Base-by-base conservation (phyloP, 2,329 filamentous ascomycete genomes). In the Pyricularia grisea region DNA sequence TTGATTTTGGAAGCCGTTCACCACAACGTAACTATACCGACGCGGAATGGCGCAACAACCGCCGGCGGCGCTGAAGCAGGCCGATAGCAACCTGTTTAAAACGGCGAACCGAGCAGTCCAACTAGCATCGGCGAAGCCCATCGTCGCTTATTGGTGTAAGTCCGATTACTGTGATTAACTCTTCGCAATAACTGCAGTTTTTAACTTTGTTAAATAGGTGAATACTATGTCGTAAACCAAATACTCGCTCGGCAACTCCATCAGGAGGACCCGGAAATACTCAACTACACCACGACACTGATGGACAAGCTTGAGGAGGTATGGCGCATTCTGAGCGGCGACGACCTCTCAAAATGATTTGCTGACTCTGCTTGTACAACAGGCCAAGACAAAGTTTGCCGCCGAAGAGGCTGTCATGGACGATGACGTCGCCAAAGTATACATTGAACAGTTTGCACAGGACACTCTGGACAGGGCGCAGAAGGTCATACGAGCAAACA, bases 121-220 rank as follows among this genome's bases (percentile, higher is more conserved):
- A 81, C 87, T 99, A 66, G 91, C 94, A 77, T 86, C 86, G 70
- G 87, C 89, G 76, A 95, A 94, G 79, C 95, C 95, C 10, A 92
- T 95, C 70, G 87, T 98, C 73, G 86, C 94, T 72, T 99, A 98
- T 79, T 98, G 94, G 93, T 95, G 94, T 97, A 85, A 76, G 90
- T 85, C 60, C 36, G 11, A 42, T 27, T 68, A 36, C 68, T 33
- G 42, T 67, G 2, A 27, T 42, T 10, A 3, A 17, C 14, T 33
- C 42, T n/a, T 9, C 3, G 20, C 25, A 14, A 9, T 55, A 3
- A 30, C 3, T 23, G 6, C 4, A 4, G 63, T 20, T 25, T 23
- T 11, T 33, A 63, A 64, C 61, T 61, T 58, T 42, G 5, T 42
- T 4, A 60, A 27, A 76, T 68, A 95, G 92, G 92, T 78, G 90